Base-by-base conservation (phyloP, 2,329 filamentous ascomycete genomes). In the Verticillium longisporum region DNA sequence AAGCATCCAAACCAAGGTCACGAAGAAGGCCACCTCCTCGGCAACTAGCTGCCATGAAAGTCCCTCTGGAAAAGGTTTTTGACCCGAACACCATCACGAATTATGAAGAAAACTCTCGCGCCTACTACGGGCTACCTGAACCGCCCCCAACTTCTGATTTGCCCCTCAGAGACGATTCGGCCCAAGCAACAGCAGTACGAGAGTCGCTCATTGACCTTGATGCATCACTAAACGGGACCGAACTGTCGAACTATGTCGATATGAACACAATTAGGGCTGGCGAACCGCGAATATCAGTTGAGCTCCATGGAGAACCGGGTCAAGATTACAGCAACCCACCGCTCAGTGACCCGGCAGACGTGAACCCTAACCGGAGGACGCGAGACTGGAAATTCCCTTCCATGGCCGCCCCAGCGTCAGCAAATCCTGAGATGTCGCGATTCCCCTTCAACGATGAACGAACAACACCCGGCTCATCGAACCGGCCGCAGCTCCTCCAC, bases 131-230 rank as follows among this genome's bases (percentile, higher is more conserved):
- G 18, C 75, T 74, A 37, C 73, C 72, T 0, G 74, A 79, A 32
- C 75, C 76, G 2, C 72, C 75, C 0, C 74, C 75, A 3, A 72
- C 68, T 33, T 86, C 84, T 0, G 85, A 88, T 67, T 75, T 88
- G 7, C 85, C 85, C 0, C 71, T 88, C 1, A 77, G 85, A 32
- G 79, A 88, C 62, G 80, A 86, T 66, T 83, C 82, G 13, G 54
- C 75, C 70, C 67, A 80, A 18, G 78, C 71, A 68, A 78, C 65
- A 71, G 72, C 81, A 3, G 78, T 87, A n/a, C 76, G 83, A 60
- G 85, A 88, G 68, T 87, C 85, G 0, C 77, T 88, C 18, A 89
- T 88, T 61, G 86, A 88, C 66, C 78, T 88, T 7, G 86, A 88
- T 63, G 82, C 79, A 1, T 87, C 84, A 18, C 74, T 88, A 6